These are phyloP conservation scores for Pseudogymnoascus sp. DNA, from an alignment of 2,329 filamentous ascomycete species.

Conservation along the genomic window DNA sequence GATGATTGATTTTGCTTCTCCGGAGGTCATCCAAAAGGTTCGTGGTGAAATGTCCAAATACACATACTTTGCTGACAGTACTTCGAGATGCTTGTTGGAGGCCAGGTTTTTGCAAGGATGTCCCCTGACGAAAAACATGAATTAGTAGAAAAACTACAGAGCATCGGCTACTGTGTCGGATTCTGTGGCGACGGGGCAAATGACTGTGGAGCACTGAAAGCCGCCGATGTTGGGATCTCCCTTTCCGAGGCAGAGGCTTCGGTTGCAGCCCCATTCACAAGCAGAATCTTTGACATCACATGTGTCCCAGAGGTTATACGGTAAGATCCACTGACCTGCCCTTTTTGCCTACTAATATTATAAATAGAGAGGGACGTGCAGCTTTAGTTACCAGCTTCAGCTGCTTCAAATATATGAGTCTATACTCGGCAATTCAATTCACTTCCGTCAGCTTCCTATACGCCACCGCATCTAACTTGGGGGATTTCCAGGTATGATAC, in stretches of 20 bases:
- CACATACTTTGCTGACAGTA: constrained; percentile 15
- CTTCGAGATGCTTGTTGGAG: constrained; percentile 73
- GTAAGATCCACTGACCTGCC: constrained; percentile 35
- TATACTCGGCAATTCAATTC: constrained; percentile 99
- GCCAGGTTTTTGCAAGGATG: constrained; percentile 96
- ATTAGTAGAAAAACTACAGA: constrained; percentile 92
- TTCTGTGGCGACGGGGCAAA: constrained; percentile 98
- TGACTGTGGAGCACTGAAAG: constrained; percentile 93
- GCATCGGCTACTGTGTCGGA: constrained; percentile 88
- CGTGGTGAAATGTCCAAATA: constrained; percentile 24
- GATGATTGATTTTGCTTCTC: constrained; percentile 84
- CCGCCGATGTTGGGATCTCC: constrained; percentile 94
- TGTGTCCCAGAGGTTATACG: constrained; percentile 90
- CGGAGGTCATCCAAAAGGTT: constrained; percentile 68
- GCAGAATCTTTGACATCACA: constrained; percentile 88
- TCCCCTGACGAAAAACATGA: constrained; percentile 98
- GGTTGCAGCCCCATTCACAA: constrained; percentile 96
- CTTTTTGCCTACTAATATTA: constrained; percentile 15
- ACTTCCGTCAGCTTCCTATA: constrained; percentile 96
- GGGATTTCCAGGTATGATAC: constrained; percentile 72
- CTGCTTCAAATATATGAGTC: constrained; percentile 99
- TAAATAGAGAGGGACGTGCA: constrained; percentile 71
- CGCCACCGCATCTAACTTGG: constrained; percentile 85
- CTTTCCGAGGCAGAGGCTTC: constrained; percentile 96
- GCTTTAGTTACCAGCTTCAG: constrained; percentile 97